Percentiles rank a stretch among this genome's conserved stretches.
These are phyloP conservation scores for Ceratobasidium sp. DNA, from an alignment of 1,284 basidiomycete genomes.

Conservation along the genomic window DNA sequence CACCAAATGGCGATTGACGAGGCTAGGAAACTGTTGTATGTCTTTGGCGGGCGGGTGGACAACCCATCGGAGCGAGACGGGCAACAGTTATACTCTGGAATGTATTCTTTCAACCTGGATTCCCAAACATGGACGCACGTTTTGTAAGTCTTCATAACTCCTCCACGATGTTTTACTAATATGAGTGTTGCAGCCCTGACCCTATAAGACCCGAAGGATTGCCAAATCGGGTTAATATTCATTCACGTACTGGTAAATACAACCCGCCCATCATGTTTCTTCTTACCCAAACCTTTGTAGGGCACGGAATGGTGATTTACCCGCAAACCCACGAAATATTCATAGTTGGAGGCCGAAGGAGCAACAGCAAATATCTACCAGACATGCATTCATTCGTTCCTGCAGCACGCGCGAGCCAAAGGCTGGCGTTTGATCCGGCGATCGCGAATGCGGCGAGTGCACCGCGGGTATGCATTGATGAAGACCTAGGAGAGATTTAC, in stretches of 20 bases:
- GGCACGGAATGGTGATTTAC: constrained; percentile 82
- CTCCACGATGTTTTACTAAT: constrained; percentile 28
- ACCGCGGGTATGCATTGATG: constrained; percentile 74
- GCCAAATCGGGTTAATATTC: constrained; percentile 54
- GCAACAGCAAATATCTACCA: constrained; percentile 66
- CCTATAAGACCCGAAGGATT: constrained; percentile 36
- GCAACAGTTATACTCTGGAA: constrained; percentile 68
- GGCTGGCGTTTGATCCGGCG: constrained; percentile 71
- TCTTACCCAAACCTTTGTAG: constrained; percentile 53
- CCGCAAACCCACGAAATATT: constrained; percentile 65
- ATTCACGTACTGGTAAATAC: constrained; percentile 69
- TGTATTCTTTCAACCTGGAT: constrained; percentile 74
- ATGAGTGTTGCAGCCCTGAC: constrained; percentile 41
- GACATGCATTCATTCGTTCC: constrained; percentile 81
- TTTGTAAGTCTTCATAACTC: constrained; percentile 61
- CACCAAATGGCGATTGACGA: constrained; percentile 84
- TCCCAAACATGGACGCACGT: constrained; percentile 71
- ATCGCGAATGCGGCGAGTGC: constrained; percentile 70
- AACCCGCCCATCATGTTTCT: background rate
- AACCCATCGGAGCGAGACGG: constrained; percentile 66
- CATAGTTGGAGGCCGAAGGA: constrained; percentile 76
- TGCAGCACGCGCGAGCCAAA: constrained; percentile 65
- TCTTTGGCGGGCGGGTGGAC: constrained; percentile 80
- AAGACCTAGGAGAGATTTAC: constrained; percentile 71
- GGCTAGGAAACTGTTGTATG: constrained; percentile 76